Base-by-base conservation (phyloP, 1,284 basidiomycete genomes). In the Rhodofomes roseus region DNA sequence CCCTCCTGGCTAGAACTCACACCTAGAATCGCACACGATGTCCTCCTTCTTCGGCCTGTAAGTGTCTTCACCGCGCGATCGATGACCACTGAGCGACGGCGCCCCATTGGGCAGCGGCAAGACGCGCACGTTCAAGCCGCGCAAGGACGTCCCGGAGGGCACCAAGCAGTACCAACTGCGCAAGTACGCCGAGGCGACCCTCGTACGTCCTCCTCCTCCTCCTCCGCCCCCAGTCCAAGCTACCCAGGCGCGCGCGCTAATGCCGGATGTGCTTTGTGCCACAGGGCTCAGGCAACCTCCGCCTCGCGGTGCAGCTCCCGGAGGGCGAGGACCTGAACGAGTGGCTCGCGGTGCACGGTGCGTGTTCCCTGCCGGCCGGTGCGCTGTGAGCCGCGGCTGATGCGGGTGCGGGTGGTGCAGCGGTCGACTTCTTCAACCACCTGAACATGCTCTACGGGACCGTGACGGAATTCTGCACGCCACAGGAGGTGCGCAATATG, bases 91-190 rank as follows among this genome's bases (percentile, higher is more conserved):
- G 63, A 60, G 46, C 36, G 25, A 41, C 22, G 40, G 36, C 58
- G 55, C 58, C 55, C 43, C 25, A 48, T 25, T 25, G 46, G 54
- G 52, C 66, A 93, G 90, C 56, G 90, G 90, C 56, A 95, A 95
- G 77, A 94, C 92, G 48, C 87, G 92, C 60, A 95, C 95, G n/a
- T 98, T 98, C 83, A 96, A 96, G 73, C 95, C 95, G 44, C 88
- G 92, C 68, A 95, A 93, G 77, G 95, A 97, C 75, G 90, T 95
- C 27, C 91, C 95, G 8, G 95, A 96, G 74, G 95, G 95, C 41
- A 96, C 95, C 36, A 97, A 96, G 75, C 95, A 97, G 73, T 97
- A 96, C 75, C 96, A 98, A 76, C 80, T 98, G 64, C 88, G 96
- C 73, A 95, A 96, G 75, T 98, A 98, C 74, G 96, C 96, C 14